phyloP scores from a whole-genome alignment of 257 asterid genomes.

The Nicotiana sylvestris region DNA sequence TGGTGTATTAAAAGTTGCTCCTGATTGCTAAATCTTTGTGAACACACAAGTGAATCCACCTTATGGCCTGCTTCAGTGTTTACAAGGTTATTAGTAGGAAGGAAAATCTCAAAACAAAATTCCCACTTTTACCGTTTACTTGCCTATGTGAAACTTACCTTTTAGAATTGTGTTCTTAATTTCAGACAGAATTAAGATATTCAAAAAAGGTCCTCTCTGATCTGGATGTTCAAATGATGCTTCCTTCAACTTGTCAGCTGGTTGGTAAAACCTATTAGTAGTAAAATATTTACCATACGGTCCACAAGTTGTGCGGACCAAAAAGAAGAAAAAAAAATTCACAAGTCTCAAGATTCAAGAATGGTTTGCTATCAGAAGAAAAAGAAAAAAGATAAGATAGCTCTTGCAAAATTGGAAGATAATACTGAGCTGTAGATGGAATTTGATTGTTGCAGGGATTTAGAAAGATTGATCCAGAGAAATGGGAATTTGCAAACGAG shows the following conservation, averaged over 20 bases:
- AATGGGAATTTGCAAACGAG: conserved; percentile 89
- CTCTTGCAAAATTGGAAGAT: neutral
- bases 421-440: conserved; percentile 3
- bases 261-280: neutral
- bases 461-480: conserved; percentile 79
- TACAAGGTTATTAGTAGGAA: conserved; percentile 8
- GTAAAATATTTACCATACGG: neutral
- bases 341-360: neutral
- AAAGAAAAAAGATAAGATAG: neutral
- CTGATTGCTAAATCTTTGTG: conserved; percentile 12
- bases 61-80: neutral
- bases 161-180: conserved; percentile 3
- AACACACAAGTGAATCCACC: neutral
- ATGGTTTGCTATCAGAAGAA: neutral
- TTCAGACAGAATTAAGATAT: conserved; percentile 1
- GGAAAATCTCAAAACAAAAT: neutral
- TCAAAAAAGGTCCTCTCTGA: neutral
- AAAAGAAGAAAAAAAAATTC: neutral
- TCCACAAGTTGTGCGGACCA: neutral
- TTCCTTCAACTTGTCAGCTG: neutral
- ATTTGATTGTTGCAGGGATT: conserved; percentile 68
- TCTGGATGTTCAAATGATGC: conserved; percentile 3
- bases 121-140: neutral
- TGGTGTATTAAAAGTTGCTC: neutral
- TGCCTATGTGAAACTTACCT: neutral